These are phyloP conservation scores for Metarhizium album DNA, from an alignment of 2,329 filamentous ascomycete genomes.

Conservation along the genomic window DNA sequence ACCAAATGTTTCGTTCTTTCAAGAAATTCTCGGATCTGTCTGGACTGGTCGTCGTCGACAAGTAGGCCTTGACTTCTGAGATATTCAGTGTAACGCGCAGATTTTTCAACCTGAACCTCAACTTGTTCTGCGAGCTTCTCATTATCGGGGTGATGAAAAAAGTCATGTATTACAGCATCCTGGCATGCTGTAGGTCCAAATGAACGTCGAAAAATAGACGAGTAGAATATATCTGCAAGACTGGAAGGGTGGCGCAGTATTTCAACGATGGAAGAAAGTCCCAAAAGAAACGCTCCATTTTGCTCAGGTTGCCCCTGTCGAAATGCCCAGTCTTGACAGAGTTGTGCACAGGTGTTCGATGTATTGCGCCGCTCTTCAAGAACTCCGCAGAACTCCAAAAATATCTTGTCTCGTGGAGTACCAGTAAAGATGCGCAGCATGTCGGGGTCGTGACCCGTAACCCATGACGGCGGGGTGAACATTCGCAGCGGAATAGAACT, in stretches of 20 bases:
- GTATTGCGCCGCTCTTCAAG: background rate
- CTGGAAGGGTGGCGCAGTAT: background rate
- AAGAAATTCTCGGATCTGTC: background rate
- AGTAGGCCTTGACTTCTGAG: constrained; percentile 5
- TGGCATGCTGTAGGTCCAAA: background rate
- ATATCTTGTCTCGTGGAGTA: background rate
- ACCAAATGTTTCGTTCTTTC: background rate
- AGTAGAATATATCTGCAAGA: background rate
- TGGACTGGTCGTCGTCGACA: background rate
- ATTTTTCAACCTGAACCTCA: constrained; percentile 5
- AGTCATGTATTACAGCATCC: background rate
- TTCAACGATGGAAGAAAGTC: background rate
- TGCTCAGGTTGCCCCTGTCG: background rate
- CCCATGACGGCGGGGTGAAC: constrained; percentile 11
- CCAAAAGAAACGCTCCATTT: background rate
- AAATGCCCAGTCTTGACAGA: background rate
- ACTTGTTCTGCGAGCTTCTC: constrained; percentile 1
- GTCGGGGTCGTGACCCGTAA: constrained; percentile 6
- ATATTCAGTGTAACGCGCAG: constrained; percentile 8
- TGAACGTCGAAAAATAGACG: background rate
- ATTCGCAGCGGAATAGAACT: constrained; percentile 8
- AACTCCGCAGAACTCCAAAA: background rate
- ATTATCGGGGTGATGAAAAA: background rate
- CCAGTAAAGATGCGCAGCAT: background rate
- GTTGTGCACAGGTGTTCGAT: background rate